Percentiles rank a stretch among this genome's conserved stretches.
These are phyloP conservation scores for Komagataella kurtzmanii DNA, from an alignment of 805 yeast genomes.

Conservation along the genomic window DNA sequence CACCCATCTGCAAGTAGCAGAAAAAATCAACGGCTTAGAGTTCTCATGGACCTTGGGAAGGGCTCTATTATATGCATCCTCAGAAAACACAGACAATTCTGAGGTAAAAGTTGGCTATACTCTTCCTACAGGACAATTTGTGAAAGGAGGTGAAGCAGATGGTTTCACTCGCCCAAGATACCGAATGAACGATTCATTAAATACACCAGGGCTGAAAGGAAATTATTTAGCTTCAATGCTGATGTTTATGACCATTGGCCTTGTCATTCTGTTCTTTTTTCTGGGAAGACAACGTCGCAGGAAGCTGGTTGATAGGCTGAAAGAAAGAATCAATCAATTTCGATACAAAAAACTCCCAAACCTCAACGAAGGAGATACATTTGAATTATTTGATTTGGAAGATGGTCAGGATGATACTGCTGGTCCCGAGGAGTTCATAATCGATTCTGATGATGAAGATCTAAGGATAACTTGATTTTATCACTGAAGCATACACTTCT, in stretches of 20 bases:
- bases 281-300: not conserved
- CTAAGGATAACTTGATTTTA: not conserved
- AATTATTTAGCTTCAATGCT: not conserved
- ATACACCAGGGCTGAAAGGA: not conserved
- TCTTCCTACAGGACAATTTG: not conserved
- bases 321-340: not conserved
- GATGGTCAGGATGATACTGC: not conserved
- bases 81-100: not conserved
- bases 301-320: not conserved
- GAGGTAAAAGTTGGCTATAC: not conserved
- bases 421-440: not conserved
- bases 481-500: not conserved
- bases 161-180: not conserved
- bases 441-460: not conserved
- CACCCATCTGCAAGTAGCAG: constrained; percentile 73
- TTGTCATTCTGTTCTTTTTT: not conserved
- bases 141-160: not conserved
- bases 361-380: not conserved
- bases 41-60: constrained; percentile 96
- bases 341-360: not conserved
- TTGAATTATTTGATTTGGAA: not conserved
- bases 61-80: constrained; percentile 49
- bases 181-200: not conserved
- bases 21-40: constrained; percentile 73
- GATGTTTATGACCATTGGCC: not conserved